phyloP scores from a whole-genome alignment of 2,329 filamentous ascomycete species.

The Dothidotthia symphoricarpi region DNA sequence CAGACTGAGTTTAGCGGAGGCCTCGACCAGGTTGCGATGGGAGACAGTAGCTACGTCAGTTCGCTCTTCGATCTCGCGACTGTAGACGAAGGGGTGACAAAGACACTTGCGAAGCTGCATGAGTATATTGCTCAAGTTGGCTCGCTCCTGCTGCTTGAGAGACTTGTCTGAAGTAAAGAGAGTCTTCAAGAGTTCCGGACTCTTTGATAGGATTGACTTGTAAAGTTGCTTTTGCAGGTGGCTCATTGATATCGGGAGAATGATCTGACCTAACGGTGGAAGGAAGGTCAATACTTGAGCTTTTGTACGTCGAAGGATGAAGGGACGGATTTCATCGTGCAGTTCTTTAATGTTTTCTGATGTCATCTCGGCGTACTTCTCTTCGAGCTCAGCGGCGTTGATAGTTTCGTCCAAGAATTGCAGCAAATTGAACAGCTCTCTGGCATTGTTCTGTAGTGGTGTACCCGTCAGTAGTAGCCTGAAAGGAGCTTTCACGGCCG shows the following conservation, averaged over 20 bases:
- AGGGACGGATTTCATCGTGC: conserved; percentile 77
- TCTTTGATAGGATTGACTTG: conserved; percentile 89
- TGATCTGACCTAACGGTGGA: conserved; percentile 91
- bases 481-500: conserved; percentile 73
- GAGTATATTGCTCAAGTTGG: conserved; percentile 87
- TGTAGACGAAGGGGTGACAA: conserved; percentile 96
- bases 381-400: conserved; percentile 71
- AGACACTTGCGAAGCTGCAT: conserved; percentile 94
- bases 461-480: conserved; percentile 84
- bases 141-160: conserved; percentile 67
- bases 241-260: conserved; percentile 93
- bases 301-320: conserved; percentile 77
- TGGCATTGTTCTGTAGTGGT: conserved; percentile 90
- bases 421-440: conserved; percentile 93
- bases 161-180: conserved; percentile 68
- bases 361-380: conserved; percentile 73
- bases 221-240: conserved; percentile 90
- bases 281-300: conserved; percentile 86
- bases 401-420: conserved; percentile 81
- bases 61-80: conserved; percentile 81
- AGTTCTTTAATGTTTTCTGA: conserved; percentile 78
- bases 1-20: conserved; percentile 83
- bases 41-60: conserved; percentile 60
- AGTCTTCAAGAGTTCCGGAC: conserved; percentile 80
- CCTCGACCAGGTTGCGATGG: conserved; percentile 82